Conservation (phyloP, 179 eudicot species). For the Gypsophila paniculata region DNA sequence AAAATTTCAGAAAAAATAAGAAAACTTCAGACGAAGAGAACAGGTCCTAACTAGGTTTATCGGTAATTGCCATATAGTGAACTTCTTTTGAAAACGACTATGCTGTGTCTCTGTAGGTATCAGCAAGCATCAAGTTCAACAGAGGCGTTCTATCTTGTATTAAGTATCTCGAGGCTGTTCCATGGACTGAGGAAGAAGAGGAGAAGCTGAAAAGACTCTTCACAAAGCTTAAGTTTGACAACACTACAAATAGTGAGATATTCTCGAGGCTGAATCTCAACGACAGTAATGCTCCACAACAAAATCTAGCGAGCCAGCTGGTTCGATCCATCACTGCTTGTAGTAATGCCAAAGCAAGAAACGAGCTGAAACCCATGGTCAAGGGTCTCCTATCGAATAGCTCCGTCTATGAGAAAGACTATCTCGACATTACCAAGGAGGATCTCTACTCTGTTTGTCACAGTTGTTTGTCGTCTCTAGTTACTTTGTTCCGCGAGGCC, state of each 20-base stretch:
- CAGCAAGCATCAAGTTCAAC: conserved; percentile 68
- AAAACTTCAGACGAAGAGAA: no score
- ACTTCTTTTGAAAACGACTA: no score
- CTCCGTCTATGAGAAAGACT: conserved; percentile 62
- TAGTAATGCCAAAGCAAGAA: conserved; percentile 57
- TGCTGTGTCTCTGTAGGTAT: conserved; percentile 40
- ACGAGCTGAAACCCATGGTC: conserved; percentile 74
- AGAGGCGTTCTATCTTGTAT: conserved; percentile 67
- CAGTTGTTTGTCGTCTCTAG: conserved; percentile 51
- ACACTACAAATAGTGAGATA: conserved; percentile 45
- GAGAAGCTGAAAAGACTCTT: conserved; percentile 69
- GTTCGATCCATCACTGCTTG: conserved; percentile 62
- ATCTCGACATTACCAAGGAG: conserved; percentile 57
- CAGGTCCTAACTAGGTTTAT: no score
- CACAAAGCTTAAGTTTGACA: conserved; percentile 55
- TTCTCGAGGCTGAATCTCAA: conserved; percentile 53
- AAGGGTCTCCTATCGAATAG: conserved; percentile 72
- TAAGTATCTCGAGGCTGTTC: conserved; percentile 83
- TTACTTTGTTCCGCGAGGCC: conserved; percentile 51
- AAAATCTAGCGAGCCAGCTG: conserved; percentile 53
- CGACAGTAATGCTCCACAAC: conserved; percentile 41
- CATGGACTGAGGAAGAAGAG: conserved; percentile 98
- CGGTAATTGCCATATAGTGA: no score
- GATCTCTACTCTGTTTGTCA: conserved; percentile 55
- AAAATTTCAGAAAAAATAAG: no score